These are phyloP conservation scores for Cryptomeria japonica DNA, from an alignment of 75 land plant species.

Conservation along the genomic window DNA sequence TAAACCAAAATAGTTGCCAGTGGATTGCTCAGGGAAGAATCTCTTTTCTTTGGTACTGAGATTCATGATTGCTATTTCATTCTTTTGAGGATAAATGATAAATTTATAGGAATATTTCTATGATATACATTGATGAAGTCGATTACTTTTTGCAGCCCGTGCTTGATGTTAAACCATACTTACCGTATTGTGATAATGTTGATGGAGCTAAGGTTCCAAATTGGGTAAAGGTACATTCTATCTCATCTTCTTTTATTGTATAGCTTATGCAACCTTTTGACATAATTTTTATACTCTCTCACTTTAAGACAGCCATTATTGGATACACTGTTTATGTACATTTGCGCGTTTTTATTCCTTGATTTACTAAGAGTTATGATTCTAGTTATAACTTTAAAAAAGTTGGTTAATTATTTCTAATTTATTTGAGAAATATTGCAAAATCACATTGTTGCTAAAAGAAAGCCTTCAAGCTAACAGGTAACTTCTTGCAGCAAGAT, in stretches of 20 bases:
- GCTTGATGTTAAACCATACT: constrained; percentile 95
- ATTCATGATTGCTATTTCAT: background rate
- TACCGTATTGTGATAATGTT: constrained; percentile 88
- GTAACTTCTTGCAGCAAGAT: too few relatives aligned
- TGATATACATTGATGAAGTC: background rate
- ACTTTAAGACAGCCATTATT: background rate
- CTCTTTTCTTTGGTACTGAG: background rate
- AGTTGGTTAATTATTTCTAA: background rate
- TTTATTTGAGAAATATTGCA: background rate
- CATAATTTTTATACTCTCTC: background rate
- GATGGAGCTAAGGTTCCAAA: constrained; percentile 71
- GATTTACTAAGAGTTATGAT: background rate
- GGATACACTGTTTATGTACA: background rate
- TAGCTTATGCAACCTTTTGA: background rate
- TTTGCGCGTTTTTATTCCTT: background rate
- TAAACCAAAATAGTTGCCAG: background rate
- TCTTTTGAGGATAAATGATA: background rate
- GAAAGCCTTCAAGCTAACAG: too few relatives aligned
- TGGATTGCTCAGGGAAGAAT: background rate
- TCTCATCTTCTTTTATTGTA: background rate
- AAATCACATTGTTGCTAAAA: background rate
- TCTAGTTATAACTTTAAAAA: background rate
- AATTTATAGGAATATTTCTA: background rate
- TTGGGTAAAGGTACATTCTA: constrained; percentile 78
- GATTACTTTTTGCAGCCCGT: constrained; percentile 71